A percentile compares a stretch with the other conserved stretches of the same genome.
Conservation (phyloP, 2,329 filamentous ascomycete species). For the Diaporthe ampelina region DNA sequence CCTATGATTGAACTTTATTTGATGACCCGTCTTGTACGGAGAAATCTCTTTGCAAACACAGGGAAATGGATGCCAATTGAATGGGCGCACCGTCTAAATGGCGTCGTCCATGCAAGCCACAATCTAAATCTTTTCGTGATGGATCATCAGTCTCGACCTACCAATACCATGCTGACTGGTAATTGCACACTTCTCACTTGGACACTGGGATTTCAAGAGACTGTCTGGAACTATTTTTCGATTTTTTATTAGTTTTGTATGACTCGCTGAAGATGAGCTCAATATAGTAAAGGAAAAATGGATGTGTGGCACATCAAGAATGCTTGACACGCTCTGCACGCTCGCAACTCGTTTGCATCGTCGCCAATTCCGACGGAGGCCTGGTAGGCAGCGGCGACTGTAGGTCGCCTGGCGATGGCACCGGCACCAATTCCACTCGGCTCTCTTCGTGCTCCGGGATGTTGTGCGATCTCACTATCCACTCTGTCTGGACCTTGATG, state of each 20-base stretch:
- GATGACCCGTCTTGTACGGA: no score
- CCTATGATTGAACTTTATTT: background rate
- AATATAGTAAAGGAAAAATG: background rate
- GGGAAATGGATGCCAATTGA: background rate
- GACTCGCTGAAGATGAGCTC: background rate
- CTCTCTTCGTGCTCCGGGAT: slow-evolving; percentile 1
- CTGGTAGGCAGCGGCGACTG: slow-evolving; percentile 2
- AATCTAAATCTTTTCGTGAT: background rate
- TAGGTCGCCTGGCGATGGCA: background rate
- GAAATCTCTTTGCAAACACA: no score
- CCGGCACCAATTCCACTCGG: slow-evolving; percentile 4
- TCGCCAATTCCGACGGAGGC: slow-evolving; percentile 11
- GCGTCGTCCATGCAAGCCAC: background rate
- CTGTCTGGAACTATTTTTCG: background rate
- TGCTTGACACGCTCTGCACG: background rate
- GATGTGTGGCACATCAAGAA: background rate
- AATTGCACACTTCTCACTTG: background rate
- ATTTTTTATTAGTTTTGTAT: background rate
- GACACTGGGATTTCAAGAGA: background rate
- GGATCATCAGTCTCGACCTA: background rate
- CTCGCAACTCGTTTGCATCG: slow-evolving; percentile 22
- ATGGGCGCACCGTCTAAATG: background rate
- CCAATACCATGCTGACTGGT: no score
- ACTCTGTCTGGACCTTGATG: slow-evolving; percentile 50
- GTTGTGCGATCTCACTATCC: slow-evolving; percentile 43